Evolutionary conservation across 2,329 filamentous ascomycete species (phyloP).

Genomic region (Paecilomyces formosus): DNA sequence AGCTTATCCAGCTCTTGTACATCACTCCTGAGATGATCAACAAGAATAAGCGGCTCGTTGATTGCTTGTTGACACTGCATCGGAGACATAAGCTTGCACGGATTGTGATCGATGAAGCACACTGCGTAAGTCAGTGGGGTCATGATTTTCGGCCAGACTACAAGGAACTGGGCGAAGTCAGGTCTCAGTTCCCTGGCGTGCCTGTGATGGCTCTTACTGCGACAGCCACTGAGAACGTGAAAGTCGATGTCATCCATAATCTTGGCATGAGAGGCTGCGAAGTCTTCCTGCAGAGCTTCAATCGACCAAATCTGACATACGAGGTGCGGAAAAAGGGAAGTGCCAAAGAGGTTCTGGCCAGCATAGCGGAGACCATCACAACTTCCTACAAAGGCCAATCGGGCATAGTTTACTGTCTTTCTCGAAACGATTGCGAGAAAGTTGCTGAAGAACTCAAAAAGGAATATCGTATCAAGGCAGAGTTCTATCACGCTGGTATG

Average conservation of each 20-base stretch:
- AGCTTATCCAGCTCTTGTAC: constrained; percentile 79
- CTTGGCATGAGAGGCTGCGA: constrained; percentile 74
- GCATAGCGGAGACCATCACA: constrained; percentile 56
- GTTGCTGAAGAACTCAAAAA: constrained; percentile 62
- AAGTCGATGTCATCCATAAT: constrained; percentile 83
- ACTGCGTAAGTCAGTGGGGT: constrained; percentile 98
- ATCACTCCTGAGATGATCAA: constrained; percentile 95
- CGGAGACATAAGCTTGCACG: constrained; percentile 66
- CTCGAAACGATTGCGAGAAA: constrained; percentile 72
- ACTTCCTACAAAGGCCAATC: constrained; percentile 62
- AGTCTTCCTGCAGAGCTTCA: constrained; percentile 87
- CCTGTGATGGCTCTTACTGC: constrained; percentile 94
- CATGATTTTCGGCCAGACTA: constrained; percentile 98
- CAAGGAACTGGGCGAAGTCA: constrained; percentile 71
- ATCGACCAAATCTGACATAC: constrained; percentile 89
- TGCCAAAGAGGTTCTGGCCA: constrained; percentile 41
- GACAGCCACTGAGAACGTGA: constrained; percentile 89
- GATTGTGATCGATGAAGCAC: constrained; percentile 96
- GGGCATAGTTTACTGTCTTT: constrained; percentile 90
- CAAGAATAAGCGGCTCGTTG: constrained; percentile 65
- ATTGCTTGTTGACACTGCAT: constrained; percentile 61
- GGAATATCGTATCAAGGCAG: constrained; percentile 60
- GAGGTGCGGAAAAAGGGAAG: constrained; percentile 66
- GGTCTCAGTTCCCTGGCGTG: constrained; percentile 65
- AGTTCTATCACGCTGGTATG: constrained; percentile 82